Evolutionary conservation across 2,329 filamentous ascomycete genomes (phyloP), one percentile per base, ranked within the genome.

Genomic region (Exophiala lecanii-corni): DNA sequence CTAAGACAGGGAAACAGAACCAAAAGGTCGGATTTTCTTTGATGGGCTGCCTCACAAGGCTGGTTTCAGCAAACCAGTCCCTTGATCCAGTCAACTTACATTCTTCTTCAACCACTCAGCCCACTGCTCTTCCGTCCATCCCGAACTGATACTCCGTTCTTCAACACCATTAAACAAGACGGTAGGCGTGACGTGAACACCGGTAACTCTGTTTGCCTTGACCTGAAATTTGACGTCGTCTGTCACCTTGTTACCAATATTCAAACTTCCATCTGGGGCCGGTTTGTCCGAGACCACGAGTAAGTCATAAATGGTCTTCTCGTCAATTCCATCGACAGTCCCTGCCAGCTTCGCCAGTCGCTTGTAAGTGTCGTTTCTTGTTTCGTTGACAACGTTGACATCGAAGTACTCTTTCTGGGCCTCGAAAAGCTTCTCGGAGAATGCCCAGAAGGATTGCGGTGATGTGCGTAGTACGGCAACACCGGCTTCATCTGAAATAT

Each of bases 101-200:
- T 81, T 82, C 66, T 80, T 78, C 57, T 74, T 71, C 61, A 95
- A 64, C 84, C 84, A 96, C 65, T 89, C 82, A 59, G 82, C 74
- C 89, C 89, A 97, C 67, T 95, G 84, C 45, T 85, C 79, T 55
- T 73, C 73, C 1, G 76, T 82, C 78, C 89, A 96, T 17, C 81
- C 76, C 45, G 84, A 91, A 51, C 81, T 84, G 53, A 95, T 85
- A 38, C 84, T 79, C 52, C 78, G 79, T 59, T 86, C 85, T 37
- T 94, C 82, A 17, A 94, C 78, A 0, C 89, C 68, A 65, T 97
- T 81, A 63, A 94, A 89, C 37, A 94, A 73, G 15, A 91, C 88
- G 0, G 89, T 96, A 2, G 91, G 91, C 31, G 87, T 91, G 30
- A 96, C 87, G 69, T 97, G 91, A 32, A 95, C 79, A 9, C 89